These are phyloP conservation scores for Pythium utonaiense DNA, from an alignment of 352 stramenopile genomes.

Conservation along the genomic window DNA sequence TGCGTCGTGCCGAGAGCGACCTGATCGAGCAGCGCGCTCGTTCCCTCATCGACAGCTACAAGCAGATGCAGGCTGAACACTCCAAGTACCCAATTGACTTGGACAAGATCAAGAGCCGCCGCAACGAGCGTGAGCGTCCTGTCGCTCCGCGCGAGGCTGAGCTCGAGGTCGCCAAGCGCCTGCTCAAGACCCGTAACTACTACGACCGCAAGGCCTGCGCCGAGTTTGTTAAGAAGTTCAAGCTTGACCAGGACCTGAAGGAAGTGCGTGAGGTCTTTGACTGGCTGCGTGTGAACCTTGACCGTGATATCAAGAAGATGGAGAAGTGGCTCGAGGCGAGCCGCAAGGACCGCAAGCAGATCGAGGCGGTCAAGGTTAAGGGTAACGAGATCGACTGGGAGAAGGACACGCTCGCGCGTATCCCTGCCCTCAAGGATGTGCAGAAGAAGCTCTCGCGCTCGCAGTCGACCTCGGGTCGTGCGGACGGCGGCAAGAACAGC, in stretches of 20 bases:
- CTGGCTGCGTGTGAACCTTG: constrained; percentile 73
- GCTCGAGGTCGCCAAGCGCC: constrained; percentile 66
- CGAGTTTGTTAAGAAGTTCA: constrained; percentile 83
- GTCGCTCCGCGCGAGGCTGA: constrained; percentile 66
- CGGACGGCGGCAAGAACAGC: constrained; percentile 33
- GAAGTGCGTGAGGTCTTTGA: constrained; percentile 84
- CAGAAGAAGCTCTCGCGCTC: constrained; percentile 75
- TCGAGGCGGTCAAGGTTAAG: constrained; percentile 80
- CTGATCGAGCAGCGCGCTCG: constrained; percentile 84
- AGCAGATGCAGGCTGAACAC: constrained; percentile 84
- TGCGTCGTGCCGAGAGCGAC: constrained; percentile 74
- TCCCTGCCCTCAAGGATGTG: constrained; percentile 82
- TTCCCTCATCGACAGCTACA: constrained; percentile 83
- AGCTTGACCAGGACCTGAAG: constrained; percentile 76
- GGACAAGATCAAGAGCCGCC: constrained; percentile 78
- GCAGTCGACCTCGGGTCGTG: constrained; percentile 35
- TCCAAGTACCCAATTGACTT: constrained; percentile 81
- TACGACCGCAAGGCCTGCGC: constrained; percentile 81
- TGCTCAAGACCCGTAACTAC: constrained; percentile 88
- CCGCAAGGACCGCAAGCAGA: constrained; percentile 86
- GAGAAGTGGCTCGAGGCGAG: constrained; percentile 81
- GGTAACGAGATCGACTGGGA: constrained; percentile 85
- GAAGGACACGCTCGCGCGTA: constrained; percentile 78
- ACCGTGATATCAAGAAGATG: constrained; percentile 82
- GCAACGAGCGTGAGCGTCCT: constrained; percentile 68